Base-by-base conservation (phyloP, 805 yeast genomes). In the Suhomyces sp. region DNA sequence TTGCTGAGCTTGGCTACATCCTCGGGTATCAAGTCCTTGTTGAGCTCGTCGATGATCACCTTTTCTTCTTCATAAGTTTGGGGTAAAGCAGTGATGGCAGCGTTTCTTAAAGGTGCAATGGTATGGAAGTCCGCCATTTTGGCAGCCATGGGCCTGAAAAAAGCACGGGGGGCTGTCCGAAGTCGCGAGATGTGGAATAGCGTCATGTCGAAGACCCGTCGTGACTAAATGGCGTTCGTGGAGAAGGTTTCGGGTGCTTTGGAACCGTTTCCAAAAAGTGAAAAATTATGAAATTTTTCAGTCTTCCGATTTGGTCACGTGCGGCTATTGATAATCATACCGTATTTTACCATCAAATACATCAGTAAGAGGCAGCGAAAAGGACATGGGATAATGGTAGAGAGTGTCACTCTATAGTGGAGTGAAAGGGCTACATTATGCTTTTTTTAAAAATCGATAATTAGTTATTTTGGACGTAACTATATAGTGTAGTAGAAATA, bases 11-110 rank as follows among this genome's bases (percentile, higher is more conserved):
- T 68, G 8, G 56, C 47, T 5, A 67, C 36, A 53, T 85, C 95
- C 19, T 57, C 61, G 15, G 70, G 76, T 3, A 77, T 63, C 39
- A 85, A 60, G 3, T 56, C 47, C 6, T 52, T 53, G 42, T 72
- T 67, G 45, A 83, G 69, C 46, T 74, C 73, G 56, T 83, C 88
- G 35, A 85, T 68, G 26, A 77, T 58, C 24, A 70, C 81, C 56
- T 82, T 82, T 53, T 85, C 95, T 46, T 84, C 88, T 45, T 81
- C 90, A 48, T 83, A 83, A 13, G 78, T 67, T 29, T 54, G 40
- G 8, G 74, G 74, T 28, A 33, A 47, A 7, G 31, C 15, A 34
- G 22, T 44, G 21, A 19, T 20, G 9, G 36, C 25, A 25, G 37
- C 47, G 20, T 40, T 44, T 13, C 31, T 25, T 16, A 26, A 25